These are phyloP conservation scores for Jamesozyma spencerorum DNA, from an alignment of 805 yeast genomes.

Conservation along the genomic window DNA sequence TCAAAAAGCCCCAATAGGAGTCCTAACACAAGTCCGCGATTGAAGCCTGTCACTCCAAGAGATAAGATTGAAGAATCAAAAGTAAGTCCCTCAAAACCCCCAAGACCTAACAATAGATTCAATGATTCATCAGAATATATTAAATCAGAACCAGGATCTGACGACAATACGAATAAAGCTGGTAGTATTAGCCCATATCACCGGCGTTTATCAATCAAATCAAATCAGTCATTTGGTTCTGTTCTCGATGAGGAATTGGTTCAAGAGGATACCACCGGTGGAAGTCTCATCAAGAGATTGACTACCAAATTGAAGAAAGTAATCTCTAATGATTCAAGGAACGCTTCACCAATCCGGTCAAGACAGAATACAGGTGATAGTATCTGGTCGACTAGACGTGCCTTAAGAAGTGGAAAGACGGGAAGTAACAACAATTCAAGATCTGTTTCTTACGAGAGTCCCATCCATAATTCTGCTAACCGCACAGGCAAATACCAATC, in stretches of 20 bases:
- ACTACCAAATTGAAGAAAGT: conserved; percentile 14
- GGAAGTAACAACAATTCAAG: conserved; percentile 3
- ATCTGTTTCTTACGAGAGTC: conserved; percentile 5
- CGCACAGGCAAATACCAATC: background rate
- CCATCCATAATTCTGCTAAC: background rate
- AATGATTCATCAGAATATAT: no score
- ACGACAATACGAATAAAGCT: no score
- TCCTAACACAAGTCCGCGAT: background rate
- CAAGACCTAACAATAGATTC: no score
- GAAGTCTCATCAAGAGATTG: conserved; percentile 13
- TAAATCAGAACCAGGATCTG: no score
- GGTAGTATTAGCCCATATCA: background rate
- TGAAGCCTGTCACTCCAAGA: background rate
- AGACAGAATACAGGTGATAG: conserved; percentile 24
- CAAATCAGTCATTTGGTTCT: conserved; percentile 1
- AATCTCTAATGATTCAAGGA: conserved; percentile 15
- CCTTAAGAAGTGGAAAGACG: conserved; percentile 13
- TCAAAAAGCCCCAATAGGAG: background rate
- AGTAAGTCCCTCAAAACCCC: no score
- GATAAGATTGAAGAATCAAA: no score
- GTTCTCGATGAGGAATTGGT: conserved; percentile 3
- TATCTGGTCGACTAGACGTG: conserved; percentile 14
- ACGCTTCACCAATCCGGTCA: conserved; percentile 17
- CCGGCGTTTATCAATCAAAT: conserved; percentile 2
- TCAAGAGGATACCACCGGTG: conserved; percentile 13